Evolutionary conservation across 768 basidiomycete species (phyloP).

Genomic region (Lenzites betulinus): DNA sequence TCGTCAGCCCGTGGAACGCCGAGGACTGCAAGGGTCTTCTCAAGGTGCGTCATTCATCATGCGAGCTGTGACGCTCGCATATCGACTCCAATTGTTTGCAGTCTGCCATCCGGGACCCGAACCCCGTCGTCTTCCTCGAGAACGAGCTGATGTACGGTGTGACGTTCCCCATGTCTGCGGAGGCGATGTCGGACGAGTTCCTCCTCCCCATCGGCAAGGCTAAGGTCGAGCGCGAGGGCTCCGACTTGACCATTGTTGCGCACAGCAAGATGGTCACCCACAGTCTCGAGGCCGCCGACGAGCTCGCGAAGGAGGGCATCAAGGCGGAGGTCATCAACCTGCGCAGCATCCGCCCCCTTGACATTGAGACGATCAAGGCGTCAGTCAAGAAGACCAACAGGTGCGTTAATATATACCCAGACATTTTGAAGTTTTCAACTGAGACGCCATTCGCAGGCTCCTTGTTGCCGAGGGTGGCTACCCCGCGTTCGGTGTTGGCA

Average conservation of each 20-base stretch:
- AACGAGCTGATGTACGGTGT: constrained; percentile 99
- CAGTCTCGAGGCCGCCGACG: constrained; percentile 91
- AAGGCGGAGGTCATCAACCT: constrained; percentile 98
- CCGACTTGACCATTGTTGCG: constrained; percentile 93
- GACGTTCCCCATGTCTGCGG: constrained; percentile 92
- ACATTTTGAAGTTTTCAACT: background rate
- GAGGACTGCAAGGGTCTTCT: constrained; percentile 99
- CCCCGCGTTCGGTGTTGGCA: constrained; percentile 97
- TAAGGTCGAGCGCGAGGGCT: constrained; percentile 92
- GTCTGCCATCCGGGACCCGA: constrained; percentile 97
- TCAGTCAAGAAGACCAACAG: constrained; percentile 99
- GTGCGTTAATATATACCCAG: constrained; percentile 41
- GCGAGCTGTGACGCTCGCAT: background rate
- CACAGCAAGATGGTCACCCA: constrained; percentile 99
- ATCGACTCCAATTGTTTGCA: constrained; percentile 30
- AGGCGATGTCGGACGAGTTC: constrained; percentile 95
- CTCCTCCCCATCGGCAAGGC: constrained; percentile 95
- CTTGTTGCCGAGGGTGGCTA: constrained; percentile 97
- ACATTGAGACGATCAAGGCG: constrained; percentile 95
- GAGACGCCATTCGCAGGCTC: constrained; percentile 51
- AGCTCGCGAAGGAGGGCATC: constrained; percentile 93
- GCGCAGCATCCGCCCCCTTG: constrained; percentile 92
- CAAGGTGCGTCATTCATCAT: constrained; percentile 58
- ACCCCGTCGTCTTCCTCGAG: constrained; percentile 98
- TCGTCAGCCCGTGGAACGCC: constrained; percentile 96